Conservation (phyloP, 192 early-diverging fungal species). For the Rhizoclosmatium globosum region DNA sequence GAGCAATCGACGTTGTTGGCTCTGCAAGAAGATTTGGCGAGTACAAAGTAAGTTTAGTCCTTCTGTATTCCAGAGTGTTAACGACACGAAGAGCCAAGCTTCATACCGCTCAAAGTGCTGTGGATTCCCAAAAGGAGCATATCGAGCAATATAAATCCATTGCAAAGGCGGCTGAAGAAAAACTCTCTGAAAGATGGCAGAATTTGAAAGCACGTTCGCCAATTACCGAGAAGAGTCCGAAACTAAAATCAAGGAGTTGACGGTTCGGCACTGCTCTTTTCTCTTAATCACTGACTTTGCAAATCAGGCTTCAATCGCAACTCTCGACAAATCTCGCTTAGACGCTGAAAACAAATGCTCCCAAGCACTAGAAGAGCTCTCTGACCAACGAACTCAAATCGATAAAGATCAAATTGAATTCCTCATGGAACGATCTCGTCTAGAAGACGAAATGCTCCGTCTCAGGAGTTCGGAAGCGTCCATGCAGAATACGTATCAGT, state of each 20-base stretch:
- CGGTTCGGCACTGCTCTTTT: neutral
- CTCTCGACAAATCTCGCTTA: neutral
- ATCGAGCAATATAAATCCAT: slow-evolving; percentile 67
- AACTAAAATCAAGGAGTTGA: neutral
- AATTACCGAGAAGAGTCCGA: slow-evolving; percentile 62
- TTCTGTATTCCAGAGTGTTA: neutral
- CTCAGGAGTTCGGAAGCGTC: slow-evolving; percentile 16
- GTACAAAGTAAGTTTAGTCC: slow-evolving; percentile 34
- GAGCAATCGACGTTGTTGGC: slow-evolving; percentile 8
- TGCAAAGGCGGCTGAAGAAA: slow-evolving; percentile 66
- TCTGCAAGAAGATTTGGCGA: slow-evolving; percentile 24
- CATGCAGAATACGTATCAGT: neutral
- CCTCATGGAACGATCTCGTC: slow-evolving; percentile 28
- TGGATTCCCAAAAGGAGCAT: slow-evolving; percentile 58
- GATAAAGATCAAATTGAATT: slow-evolving; percentile 39
- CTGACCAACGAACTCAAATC: slow-evolving; percentile 30
- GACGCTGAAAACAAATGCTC: slow-evolving; percentile 10
- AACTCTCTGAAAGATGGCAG: slow-evolving; percentile 41
- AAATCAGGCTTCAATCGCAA: neutral
- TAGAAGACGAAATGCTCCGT: slow-evolving; percentile 38
- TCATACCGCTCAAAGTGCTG: slow-evolving; percentile 54
- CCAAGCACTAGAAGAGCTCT: slow-evolving; percentile 27
- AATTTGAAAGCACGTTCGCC: slow-evolving; percentile 70
- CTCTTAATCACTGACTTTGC: neutral
- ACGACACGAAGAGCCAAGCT: slow-evolving; percentile 30